A percentile compares a stretch with the other conserved stretches of the same genome.
phyloP scores from a whole-genome alignment of 2,329 filamentous ascomycete species.

The Colletotrichum sp. region DNA sequence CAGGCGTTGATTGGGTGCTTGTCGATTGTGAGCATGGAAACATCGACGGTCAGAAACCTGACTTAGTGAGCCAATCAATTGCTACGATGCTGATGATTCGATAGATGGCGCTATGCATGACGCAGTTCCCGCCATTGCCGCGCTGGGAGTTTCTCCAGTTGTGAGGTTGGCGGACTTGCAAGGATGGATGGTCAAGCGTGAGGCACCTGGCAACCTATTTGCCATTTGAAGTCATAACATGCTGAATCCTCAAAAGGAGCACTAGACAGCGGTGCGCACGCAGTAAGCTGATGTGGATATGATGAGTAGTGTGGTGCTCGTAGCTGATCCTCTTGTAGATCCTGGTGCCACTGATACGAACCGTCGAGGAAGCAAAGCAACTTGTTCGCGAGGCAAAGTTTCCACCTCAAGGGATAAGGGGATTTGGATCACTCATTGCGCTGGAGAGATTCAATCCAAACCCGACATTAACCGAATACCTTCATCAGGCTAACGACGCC shows the following conservation, averaged over 20 bases:
- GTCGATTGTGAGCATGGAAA: background rate
- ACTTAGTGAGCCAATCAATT: background rate
- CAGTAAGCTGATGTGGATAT: background rate
- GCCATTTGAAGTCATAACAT: background rate
- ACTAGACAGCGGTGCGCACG: background rate
- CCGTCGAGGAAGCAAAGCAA: background rate
- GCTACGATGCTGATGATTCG: slow-evolving; percentile 29
- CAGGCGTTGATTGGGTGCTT: background rate
- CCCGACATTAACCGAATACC: background rate
- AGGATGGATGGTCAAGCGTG: slow-evolving; percentile 61
- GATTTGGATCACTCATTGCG: background rate
- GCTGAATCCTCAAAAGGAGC: background rate
- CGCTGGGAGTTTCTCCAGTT: slow-evolving; percentile 45
- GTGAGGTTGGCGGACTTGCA: slow-evolving; percentile 61
- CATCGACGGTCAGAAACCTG: background rate
- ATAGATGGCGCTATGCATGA: slow-evolving; percentile 56
- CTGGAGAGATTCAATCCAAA: background rate
- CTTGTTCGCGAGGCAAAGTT: background rate
- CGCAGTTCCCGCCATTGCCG: slow-evolving; percentile 55
- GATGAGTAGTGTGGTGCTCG: background rate
- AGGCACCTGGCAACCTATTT: background rate
- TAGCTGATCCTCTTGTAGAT: background rate
- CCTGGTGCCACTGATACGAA: background rate
- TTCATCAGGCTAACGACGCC: background rate
- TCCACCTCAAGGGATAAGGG: background rate